Evolutionary conservation across 1,284 basidiomycete genomes (phyloP), one percentile per base, ranked within the genome.

Genomic region (Pyrrhoderma lamaoense): DNA sequence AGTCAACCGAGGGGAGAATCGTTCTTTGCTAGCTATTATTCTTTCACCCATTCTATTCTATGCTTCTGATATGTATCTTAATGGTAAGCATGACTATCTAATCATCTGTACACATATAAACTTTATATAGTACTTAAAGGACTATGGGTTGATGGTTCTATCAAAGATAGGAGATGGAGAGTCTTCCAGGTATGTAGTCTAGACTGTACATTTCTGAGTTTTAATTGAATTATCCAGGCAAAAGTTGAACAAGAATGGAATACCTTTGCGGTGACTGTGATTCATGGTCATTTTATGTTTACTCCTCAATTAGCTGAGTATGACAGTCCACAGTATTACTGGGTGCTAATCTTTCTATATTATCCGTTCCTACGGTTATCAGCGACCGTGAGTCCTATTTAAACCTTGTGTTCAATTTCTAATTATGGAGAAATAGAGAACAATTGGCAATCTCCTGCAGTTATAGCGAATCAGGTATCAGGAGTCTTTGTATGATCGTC

Each of bases 291-390:
- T 11, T 11, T 5, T 5, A 31, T 31, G 27, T 31, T 31, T 11
- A 31, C n/a, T n/a, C n/a, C 27, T 5, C 11, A 31, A 27, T n/a
- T 8, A 42, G 16, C 14, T 18, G 38, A 23, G 16, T 21, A 21
- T 21, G 9, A 31, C 45, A 75, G 73, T 63, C 67, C 0, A 73
- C 71, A 2, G 68, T 75, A 3, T 53, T 76, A 54, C 58, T 75
- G 7, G 70, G 67, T 53, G 67, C 68, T 2, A 74, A 75, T 54
- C 68, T 75, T 3, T 66, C 65, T 0, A 70, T 75, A 52, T 61
- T 77, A 16, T 66, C 73, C 0, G 72, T 76, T 16, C 70, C 69
- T 36, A 72, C 66, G 47, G 67, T 71, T 16, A 16, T 40, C 5
- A 31, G 27, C 27, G 27, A 31, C 27, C 27, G 27, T 31, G 27